A percentile compares a stretch with the other conserved stretches of the same genome.
phyloP scores from a whole-genome alignment of 257 asterid genomes.

The Gynochthodes officinalis region DNA sequence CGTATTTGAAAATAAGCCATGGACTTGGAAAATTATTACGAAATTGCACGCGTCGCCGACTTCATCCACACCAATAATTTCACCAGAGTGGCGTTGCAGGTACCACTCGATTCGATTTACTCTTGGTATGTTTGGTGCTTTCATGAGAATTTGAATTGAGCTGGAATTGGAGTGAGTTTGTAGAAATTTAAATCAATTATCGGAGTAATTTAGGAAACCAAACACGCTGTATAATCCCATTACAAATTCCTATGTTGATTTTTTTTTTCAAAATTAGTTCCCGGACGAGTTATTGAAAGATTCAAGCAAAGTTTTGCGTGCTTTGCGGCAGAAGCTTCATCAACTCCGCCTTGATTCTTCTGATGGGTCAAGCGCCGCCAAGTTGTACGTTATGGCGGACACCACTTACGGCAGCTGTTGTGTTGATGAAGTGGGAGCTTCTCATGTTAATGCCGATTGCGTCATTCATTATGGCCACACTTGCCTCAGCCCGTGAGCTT shows the following conservation, averaged over 20 bases:
- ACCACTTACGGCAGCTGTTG: slow-evolving; percentile 94
- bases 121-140: background rate
- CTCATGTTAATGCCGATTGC: slow-evolving; percentile 74
- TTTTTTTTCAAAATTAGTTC: slow-evolving; percentile 32
- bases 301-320: slow-evolving; percentile 51
- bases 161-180: no score
- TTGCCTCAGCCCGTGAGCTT: slow-evolving; percentile 94
- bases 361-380: slow-evolving; percentile 27
- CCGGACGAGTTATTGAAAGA: slow-evolving; percentile 80
- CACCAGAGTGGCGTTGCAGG: slow-evolving; percentile 79
- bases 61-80: slow-evolving; percentile 48
- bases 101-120: slow-evolving; percentile 3
- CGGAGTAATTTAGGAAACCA: background rate
- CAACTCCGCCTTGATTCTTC: slow-evolving; percentile 3
- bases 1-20: slow-evolving; percentile 19
- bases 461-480: slow-evolving; percentile 80
- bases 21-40: slow-evolving; percentile 66
- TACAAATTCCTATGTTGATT: background rate
- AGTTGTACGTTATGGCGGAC: slow-evolving; percentile 92
- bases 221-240: no score
- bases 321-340: slow-evolving; percentile 48
- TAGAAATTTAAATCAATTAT: background rate
- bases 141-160: background rate
- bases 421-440: slow-evolving; percentile 94
- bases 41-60: slow-evolving; percentile 59